These are phyloP conservation scores for Quercus cerris DNA, from an alignment of 306 rosid genomes.

Conservation along the genomic window DNA sequence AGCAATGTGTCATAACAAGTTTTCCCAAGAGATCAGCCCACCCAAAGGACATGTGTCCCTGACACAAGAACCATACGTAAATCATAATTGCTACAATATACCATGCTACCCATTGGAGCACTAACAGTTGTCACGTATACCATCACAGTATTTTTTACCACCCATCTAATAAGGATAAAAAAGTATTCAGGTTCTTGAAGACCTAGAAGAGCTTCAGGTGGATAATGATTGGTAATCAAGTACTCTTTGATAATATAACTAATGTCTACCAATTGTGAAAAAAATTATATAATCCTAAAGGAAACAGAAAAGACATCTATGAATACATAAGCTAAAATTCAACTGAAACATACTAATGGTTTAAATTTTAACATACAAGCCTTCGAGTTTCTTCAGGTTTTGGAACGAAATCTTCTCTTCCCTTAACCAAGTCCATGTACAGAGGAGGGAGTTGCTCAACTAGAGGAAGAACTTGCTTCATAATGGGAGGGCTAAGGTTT, in stretches of 20 bases:
- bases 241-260: background rate
- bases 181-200: background rate
- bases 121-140: background rate
- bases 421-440: constrained; percentile 87
- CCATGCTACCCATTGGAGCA: background rate
- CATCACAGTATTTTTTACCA: background rate
- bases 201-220: background rate
- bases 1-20: background rate
- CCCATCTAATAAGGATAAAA: background rate
- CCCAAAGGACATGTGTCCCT: background rate
- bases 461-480: constrained; percentile 97
- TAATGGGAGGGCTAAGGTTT: constrained; percentile 86
- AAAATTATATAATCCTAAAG: constrained; percentile 8
- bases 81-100: background rate
- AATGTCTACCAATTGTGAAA: background rate
- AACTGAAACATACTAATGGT: constrained; percentile 12
- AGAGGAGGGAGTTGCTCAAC: constrained; percentile 96
- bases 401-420: constrained; percentile 85
- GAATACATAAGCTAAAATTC: background rate
- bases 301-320: background rate
- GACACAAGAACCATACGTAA: background rate
- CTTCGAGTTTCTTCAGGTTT: constrained; percentile 88
- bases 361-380: constrained; percentile 54
- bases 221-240: background rate
- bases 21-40: background rate